Conservation (phyloP, 2,329 filamentous ascomycete genomes). For the Penicillium sp. region DNA sequence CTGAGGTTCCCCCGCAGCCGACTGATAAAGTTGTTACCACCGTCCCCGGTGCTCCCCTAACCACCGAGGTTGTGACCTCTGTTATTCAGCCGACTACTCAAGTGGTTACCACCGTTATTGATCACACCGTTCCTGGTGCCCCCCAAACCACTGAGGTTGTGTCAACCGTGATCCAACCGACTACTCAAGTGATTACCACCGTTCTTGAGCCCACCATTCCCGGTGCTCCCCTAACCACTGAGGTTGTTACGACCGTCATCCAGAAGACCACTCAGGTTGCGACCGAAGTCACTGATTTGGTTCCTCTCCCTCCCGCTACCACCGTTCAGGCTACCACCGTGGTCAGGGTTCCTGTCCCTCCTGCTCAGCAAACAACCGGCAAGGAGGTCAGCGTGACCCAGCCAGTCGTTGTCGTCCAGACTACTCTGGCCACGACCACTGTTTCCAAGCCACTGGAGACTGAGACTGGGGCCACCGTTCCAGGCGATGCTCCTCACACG, state of each 20-base stretch:
- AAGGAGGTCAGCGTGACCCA: neutral
- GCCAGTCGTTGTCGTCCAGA: neutral
- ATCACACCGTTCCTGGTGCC: neutral
- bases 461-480: neutral
- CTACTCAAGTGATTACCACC: neutral
- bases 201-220: neutral
- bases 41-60: neutral
- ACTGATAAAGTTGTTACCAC: neutral
- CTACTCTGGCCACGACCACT: neutral
- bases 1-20: neutral
- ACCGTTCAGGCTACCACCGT: neutral
- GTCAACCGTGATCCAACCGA: too few relatives aligned
- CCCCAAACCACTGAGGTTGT: too few relatives aligned
- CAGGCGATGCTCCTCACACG: neutral
- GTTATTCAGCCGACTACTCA: neutral
- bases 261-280: neutral
- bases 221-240: neutral
- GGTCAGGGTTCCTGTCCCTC: constrained; percentile 2
- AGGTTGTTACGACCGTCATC: neutral
- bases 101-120: neutral
- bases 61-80: neutral
- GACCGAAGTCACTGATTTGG: neutral
- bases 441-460: neutral
- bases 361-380: neutral
- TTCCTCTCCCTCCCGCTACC: constrained; percentile 1